Evolutionary conservation across 192 early-diverging fungal genomes (phyloP), one percentile per base, ranked within the genome.

Genomic region (Coemansia aciculifera): DNA sequence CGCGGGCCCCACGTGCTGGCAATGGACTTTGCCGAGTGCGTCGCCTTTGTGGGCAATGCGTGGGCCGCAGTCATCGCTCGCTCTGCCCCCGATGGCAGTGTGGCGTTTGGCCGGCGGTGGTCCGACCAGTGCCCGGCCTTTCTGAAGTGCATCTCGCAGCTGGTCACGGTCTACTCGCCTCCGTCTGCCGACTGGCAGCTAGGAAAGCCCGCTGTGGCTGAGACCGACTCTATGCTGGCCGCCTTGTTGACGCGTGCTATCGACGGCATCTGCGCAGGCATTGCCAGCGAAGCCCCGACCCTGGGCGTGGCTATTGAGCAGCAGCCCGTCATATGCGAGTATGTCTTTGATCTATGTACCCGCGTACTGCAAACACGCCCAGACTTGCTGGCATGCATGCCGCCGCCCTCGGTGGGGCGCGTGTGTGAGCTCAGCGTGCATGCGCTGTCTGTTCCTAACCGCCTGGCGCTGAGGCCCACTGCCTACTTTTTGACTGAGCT

Each of bases 381-480:
- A 1, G 68, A 44, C 48, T 61, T 77, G 38, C 59, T 82, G 37
- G 57, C 39, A 0, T 13, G 34, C 32, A 11, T 68, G 15, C 62
- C 67, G 15, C 62, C 6, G 34, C 38, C 68, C 1, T 59, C 73
- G 0, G 36, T 69, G 11, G 71, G 57, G 19, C 61, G 62, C 10
- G 44, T 82, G 61, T 82, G 79, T 68, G 52, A 59, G 34, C 71
- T 82, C 29, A 68, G 74, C 68, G 48, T 62, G 15, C 74, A 77
- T 13, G 79, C 79, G n/a, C 72, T 82, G 66, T 43, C 71, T 0
- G 71, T 82, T 2, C 74, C 79, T 34, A 82, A 59, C 43, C 79
- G 79, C 32, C 68, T 82, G 29, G 79, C 79, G 17, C 66, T 82
- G 56, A 40, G 63, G 7, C 79, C 79, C 23, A 68, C 74, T 1